A percentile compares a stretch with the other conserved stretches of the same genome.
These are phyloP conservation scores for Xylaria sp. DNA, from an alignment of 2,329 filamentous ascomycete genomes.

Conservation along the genomic window DNA sequence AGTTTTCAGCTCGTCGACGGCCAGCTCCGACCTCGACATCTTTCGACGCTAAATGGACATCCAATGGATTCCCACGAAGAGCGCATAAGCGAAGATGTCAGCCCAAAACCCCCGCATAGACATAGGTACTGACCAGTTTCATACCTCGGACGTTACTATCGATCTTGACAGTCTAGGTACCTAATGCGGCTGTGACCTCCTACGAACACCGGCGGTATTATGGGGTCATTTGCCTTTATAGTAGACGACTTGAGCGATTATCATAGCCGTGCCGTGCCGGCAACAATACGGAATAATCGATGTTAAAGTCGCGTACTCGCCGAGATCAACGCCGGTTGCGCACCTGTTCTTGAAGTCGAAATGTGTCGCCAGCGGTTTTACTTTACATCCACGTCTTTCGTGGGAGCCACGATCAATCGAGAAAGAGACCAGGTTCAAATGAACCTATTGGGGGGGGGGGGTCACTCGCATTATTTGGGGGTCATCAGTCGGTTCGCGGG, in stretches of 20 bases:
- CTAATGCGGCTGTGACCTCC: constrained; percentile 31
- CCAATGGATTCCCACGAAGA: constrained; percentile 31
- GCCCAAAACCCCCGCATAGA: background rate
- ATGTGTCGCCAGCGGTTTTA: constrained; percentile 31
- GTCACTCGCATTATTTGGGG: background rate
- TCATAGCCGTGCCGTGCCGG: constrained; percentile 41
- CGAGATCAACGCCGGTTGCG: constrained; percentile 39
- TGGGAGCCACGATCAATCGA: constrained; percentile 17
- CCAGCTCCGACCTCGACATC: constrained; percentile 42
- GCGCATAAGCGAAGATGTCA: background rate
- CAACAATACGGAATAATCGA: constrained; percentile 35
- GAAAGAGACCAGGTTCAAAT: constrained; percentile 51
- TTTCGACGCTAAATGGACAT: constrained; percentile 37
- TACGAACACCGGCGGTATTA: constrained; percentile 36
- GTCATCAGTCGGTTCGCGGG: background rate
- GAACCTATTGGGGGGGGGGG: constrained; percentile 37
- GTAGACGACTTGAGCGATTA: constrained; percentile 39
- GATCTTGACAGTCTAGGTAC: constrained; percentile 35
- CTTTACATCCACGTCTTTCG: background rate
- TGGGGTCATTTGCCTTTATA: constrained; percentile 41
- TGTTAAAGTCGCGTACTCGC: constrained; percentile 39
- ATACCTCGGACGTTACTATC: constrained; percentile 39
- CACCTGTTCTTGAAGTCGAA: constrained; percentile 39
- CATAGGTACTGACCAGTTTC: background rate
- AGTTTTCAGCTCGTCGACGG: constrained; percentile 27